These are phyloP conservation scores for Parastagonospora avenae DNA, from an alignment of 2,329 filamentous ascomycete genomes.

Conservation along the genomic window DNA sequence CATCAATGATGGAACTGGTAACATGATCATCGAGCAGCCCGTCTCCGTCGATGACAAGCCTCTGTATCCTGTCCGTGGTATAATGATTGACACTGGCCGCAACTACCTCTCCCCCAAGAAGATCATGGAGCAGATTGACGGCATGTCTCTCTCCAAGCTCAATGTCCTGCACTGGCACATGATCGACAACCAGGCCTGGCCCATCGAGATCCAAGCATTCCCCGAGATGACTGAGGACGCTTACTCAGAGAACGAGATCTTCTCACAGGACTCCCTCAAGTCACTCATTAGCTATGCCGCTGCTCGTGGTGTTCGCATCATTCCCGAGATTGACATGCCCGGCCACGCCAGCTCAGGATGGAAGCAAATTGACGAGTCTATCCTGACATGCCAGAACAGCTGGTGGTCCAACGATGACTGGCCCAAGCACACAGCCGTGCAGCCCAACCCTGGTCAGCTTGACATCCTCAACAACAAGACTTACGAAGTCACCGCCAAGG, in stretches of 20 bases:
- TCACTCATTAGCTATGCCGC: constrained; percentile 57
- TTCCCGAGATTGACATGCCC: constrained; percentile 68
- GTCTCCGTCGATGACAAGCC: constrained; percentile 58
- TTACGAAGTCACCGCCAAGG: constrained; percentile 59
- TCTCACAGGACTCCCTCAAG: constrained; percentile 51
- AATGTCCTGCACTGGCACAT: constrained; percentile 65
- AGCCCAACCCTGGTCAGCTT: constrained; percentile 63
- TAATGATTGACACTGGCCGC: constrained; percentile 61
- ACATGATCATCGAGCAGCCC: constrained; percentile 59
- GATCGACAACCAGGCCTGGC: constrained; percentile 62
- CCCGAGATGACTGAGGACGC: constrained; percentile 61
- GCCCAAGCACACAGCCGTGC: constrained; percentile 59
- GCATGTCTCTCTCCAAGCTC: constrained; percentile 61
- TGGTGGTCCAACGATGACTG: constrained; percentile 67
- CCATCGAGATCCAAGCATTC: constrained; percentile 55
- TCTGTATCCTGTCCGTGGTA: constrained; percentile 59
- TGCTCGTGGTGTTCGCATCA: constrained; percentile 62
- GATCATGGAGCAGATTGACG: constrained; percentile 61
- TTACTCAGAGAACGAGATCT: constrained; percentile 57
- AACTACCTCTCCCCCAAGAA: constrained; percentile 60
- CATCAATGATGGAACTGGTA: constrained; percentile 53
- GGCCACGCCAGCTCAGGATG: constrained; percentile 62
- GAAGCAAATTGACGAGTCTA: constrained; percentile 61
- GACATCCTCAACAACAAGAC: constrained; percentile 62
- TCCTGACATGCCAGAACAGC: constrained; percentile 61